Evolutionary conservation across 805 yeast genomes (phyloP).

Genomic region (Candida oleophila): DNA sequence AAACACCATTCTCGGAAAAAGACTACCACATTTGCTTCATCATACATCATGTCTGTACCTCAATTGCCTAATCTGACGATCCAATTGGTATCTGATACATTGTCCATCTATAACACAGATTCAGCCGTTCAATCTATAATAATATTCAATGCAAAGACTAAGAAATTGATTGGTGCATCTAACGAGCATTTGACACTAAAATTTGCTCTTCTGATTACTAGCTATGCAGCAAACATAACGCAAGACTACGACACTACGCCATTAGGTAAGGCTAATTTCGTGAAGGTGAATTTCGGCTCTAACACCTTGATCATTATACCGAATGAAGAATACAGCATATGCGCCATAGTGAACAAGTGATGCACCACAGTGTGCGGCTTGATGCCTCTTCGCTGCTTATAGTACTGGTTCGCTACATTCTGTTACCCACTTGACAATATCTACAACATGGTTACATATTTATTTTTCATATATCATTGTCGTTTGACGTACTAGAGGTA

Average conservation of each 20-base stretch:
- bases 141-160: neutral
- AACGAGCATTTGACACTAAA: constrained; percentile 1
- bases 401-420: no score
- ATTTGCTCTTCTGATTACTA: neutral
- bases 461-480: no score
- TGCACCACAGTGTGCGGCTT: neutral
- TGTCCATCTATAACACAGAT: constrained; percentile 1
- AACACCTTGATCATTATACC: constrained; percentile 2
- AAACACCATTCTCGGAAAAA: neutral
- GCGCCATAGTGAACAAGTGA: constrained; percentile 1
- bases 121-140: constrained; percentile 1
- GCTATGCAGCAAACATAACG: neutral
- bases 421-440: no score
- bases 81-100: constrained; percentile 1
- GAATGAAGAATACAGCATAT: constrained; percentile 1
- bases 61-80: neutral
- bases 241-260: neutral
- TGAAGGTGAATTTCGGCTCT: neutral
- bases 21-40: neutral
- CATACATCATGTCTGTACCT: constrained; percentile 1
- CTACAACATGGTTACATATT: no score
- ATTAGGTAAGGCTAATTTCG: constrained; percentile 1
- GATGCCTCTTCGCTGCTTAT: no score
- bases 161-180: constrained; percentile 1
- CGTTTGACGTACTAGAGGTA: no score